Percentiles rank a stretch among this genome's conserved stretches.
Evolutionary conservation across 2,329 filamentous ascomycete species (phyloP).

Genomic region (Cercospora zeina): DNA sequence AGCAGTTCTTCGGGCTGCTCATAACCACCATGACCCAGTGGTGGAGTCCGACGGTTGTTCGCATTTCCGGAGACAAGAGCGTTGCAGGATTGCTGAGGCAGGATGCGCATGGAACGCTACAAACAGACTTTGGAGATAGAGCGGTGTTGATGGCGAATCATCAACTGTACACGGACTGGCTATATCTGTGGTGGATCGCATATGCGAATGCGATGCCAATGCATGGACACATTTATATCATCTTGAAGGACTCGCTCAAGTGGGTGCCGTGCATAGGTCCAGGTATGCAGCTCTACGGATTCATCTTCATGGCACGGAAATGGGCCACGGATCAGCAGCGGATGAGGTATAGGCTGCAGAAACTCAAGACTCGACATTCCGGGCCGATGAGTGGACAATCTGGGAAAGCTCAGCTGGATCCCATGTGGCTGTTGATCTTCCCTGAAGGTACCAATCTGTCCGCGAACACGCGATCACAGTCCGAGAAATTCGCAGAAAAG

Average conservation of each 20-base stretch:
- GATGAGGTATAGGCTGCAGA: constrained; percentile 70
- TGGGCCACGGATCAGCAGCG: constrained; percentile 77
- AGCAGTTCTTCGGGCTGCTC: constrained; percentile 75
- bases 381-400: constrained; percentile 41
- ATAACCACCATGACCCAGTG: constrained; percentile 78
- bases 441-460: constrained; percentile 85
- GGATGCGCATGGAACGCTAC: constrained; percentile 67
- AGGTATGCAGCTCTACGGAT: constrained; percentile 83
- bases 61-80: constrained; percentile 78
- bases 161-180: constrained; percentile 74
- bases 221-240: constrained; percentile 86
- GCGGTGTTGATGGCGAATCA: constrained; percentile 84
- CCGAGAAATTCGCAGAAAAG: constrained; percentile 75
- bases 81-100: constrained; percentile 72
- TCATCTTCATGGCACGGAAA: constrained; percentile 91
- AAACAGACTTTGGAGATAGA: constrained; percentile 77
- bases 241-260: constrained; percentile 82
- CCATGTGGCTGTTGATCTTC: constrained; percentile 89
- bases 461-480: constrained; percentile 68
- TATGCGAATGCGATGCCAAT: constrained; percentile 67
- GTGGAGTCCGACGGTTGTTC: constrained; percentile 77
- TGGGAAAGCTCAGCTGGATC: constrained; percentile 45
- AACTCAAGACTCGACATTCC: constrained; percentile 59
- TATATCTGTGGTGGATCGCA: constrained; percentile 90
- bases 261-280: constrained; percentile 77